phyloP scores from a whole-genome alignment of 352 stramenopile species.

The Globisporangium canariense region DNA sequence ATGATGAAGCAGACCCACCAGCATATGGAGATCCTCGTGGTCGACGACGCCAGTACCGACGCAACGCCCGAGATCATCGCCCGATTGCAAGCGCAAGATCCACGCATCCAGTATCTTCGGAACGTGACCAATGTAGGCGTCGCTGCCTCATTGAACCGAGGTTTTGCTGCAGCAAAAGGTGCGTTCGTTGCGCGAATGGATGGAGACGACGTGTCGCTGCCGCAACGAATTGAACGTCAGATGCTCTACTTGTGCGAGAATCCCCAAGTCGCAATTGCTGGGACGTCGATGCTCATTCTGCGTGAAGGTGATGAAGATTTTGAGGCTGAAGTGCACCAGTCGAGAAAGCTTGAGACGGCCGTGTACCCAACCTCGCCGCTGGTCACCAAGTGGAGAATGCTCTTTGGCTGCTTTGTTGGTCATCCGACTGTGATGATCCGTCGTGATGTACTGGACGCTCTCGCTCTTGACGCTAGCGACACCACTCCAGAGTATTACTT shows the following conservation, averaged over 20 bases:
- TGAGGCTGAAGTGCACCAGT: neutral
- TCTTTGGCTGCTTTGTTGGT: slow-evolving; percentile 75
- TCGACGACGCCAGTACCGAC: slow-evolving; percentile 70
- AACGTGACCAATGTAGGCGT: slow-evolving; percentile 52
- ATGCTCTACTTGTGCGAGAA: slow-evolving; percentile 35
- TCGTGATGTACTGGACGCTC: slow-evolving; percentile 33
- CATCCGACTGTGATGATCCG: slow-evolving; percentile 82
- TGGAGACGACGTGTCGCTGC: slow-evolving; percentile 70
- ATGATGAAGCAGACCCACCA: slow-evolving; percentile 31
- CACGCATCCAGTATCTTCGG: slow-evolving; percentile 38
- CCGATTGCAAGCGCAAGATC: slow-evolving; percentile 32
- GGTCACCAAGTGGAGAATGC: slow-evolving; percentile 64
- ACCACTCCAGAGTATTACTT: slow-evolving; percentile 33
- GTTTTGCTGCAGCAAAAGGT: slow-evolving; percentile 42
- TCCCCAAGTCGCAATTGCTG: slow-evolving; percentile 37
- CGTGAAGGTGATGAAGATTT: slow-evolving; percentile 5
- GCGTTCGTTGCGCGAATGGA: slow-evolving; percentile 83
- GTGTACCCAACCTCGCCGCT: slow-evolving; percentile 48
- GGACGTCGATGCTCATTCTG: slow-evolving; percentile 33
- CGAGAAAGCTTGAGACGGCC: slow-evolving; percentile 23
- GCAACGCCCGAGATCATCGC: slow-evolving; percentile 35
- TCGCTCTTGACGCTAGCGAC: slow-evolving; percentile 19
- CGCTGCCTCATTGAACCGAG: slow-evolving; percentile 67
- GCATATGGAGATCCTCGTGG: slow-evolving; percentile 64
- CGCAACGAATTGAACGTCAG: slow-evolving; percentile 55